These are phyloP conservation scores for Lipomyces kockii DNA, from an alignment of 805 yeast species.

Conservation along the genomic window DNA sequence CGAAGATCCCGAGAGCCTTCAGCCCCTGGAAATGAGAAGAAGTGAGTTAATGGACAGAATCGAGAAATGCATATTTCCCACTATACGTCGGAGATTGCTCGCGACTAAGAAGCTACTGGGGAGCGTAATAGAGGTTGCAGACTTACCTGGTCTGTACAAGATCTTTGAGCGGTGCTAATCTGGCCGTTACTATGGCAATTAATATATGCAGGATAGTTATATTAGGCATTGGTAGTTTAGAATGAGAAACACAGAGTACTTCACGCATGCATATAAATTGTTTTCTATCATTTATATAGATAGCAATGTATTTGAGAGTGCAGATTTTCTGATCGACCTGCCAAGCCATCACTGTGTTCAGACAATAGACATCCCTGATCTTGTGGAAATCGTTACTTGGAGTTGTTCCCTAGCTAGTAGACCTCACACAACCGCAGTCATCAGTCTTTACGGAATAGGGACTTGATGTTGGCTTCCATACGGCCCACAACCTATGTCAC, in stretches of 20 bases:
- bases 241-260: background rate
- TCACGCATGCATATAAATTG: background rate
- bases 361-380: too few species aligned
- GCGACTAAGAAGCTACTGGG: constrained; percentile 59
- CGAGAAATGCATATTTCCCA: constrained; percentile 69
- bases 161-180: constrained; percentile 84
- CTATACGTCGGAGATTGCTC: constrained; percentile 62
- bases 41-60: constrained; percentile 48
- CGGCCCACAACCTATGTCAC: too few species aligned
- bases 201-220: too few species aligned
- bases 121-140: constrained; percentile 80
- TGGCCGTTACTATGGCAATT: background rate
- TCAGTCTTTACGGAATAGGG: too few species aligned
- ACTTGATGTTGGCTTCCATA: too few species aligned
- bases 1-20: background rate
- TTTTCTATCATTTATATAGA: background rate
- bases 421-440: too few species aligned
- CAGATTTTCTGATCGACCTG: too few species aligned
- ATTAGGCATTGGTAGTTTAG: too few species aligned
- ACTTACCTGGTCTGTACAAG: constrained; percentile 83
- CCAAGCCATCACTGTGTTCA: background rate
- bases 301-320: background rate
- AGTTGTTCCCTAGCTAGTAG: too few species aligned
- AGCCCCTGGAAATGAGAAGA: constrained; percentile 40
- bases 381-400: too few species aligned